Conservation (phyloP, 23 red algal genomes). For the Gracilaria gracilis region DNA sequence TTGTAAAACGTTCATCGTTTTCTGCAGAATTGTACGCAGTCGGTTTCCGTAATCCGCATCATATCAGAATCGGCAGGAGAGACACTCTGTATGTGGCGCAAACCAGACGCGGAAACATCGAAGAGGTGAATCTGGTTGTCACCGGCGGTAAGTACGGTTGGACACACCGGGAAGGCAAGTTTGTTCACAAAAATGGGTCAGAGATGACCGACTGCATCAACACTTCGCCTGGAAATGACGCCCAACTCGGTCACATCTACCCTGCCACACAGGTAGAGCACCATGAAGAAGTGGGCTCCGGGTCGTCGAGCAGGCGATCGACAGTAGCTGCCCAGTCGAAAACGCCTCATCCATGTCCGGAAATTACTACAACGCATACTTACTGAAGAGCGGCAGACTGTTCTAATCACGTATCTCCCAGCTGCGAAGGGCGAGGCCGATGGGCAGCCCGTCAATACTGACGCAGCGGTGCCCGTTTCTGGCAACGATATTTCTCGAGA, state of each 20-base stretch:
- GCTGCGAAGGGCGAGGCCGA: constrained; percentile 26
- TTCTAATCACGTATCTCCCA: constrained; percentile 44
- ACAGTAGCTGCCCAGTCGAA: constrained; percentile 45
- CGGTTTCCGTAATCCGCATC: constrained; percentile 58
- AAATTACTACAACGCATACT: constrained; percentile 39
- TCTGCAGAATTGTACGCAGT: constrained; percentile 35
- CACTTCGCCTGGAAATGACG: background rate
- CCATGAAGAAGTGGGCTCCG: constrained; percentile 15
- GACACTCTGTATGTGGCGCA: constrained; percentile 34
- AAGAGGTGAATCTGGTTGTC: constrained; percentile 38
- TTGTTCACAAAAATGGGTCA: constrained; percentile 28
- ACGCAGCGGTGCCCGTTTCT: constrained; percentile 21
- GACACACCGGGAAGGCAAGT: constrained; percentile 47
- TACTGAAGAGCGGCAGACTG: constrained; percentile 32
- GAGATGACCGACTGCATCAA: constrained; percentile 13
- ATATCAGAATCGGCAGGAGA: constrained; percentile 33
- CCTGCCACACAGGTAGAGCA: constrained; percentile 28
- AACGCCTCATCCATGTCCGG: constrained; percentile 56
- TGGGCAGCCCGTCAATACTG: background rate
- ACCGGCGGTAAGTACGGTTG: constrained; percentile 43
- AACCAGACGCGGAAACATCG: constrained; percentile 44
- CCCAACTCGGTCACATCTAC: constrained; percentile 10
- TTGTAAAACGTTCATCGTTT: background rate
- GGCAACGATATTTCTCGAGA: constrained; percentile 20
- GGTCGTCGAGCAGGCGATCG: constrained; percentile 43